These are phyloP conservation scores for Annulohypoxylon stygium DNA, from an alignment of 495 filamentous ascomycete genomes.

Conservation along the genomic window DNA sequence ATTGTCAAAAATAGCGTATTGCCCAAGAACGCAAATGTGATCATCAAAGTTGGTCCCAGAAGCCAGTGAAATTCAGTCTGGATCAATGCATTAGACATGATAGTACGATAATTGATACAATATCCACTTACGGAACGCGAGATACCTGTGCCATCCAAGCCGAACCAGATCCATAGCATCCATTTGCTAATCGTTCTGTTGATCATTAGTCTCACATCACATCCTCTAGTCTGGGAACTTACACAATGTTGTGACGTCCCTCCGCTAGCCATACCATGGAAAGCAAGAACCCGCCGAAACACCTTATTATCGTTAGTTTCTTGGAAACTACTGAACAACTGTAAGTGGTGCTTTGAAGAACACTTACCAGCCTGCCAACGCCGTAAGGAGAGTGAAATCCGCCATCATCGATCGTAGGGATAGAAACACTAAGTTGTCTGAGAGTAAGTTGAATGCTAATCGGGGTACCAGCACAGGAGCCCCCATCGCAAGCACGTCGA, in stretches of 20 bases:
- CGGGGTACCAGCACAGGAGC: slow-evolving; percentile 79
- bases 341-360: neutral
- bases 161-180: slow-evolving; percentile 89
- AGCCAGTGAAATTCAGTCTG: slow-evolving; percentile 73
- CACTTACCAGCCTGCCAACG: slow-evolving; percentile 70
- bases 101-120: neutral
- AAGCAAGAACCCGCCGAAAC: slow-evolving; percentile 77
- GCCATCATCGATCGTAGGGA: slow-evolving; percentile 80
- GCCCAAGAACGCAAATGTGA: slow-evolving; percentile 78
- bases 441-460: slow-evolving; percentile 79
- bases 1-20: slow-evolving; percentile 84
- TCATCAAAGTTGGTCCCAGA: slow-evolving; percentile 76
- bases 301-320: slow-evolving; percentile 50
- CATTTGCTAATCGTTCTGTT: slow-evolving; percentile 76
- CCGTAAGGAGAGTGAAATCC: slow-evolving; percentile 74
- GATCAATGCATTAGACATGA: neutral
- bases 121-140: slow-evolving; percentile 64
- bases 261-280: slow-evolving; percentile 76
- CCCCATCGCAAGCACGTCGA: slow-evolving; percentile 76
- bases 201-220: slow-evolving; percentile 31
- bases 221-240: slow-evolving; percentile 28
- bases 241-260: slow-evolving; percentile 59
- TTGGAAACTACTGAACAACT: neutral
- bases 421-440: slow-evolving; percentile 79
- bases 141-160: slow-evolving; percentile 79